Percentiles rank a stretch among this genome's conserved stretches.
Conservation (phyloP, 345 rosid genomes). For the Garcia nutans region DNA sequence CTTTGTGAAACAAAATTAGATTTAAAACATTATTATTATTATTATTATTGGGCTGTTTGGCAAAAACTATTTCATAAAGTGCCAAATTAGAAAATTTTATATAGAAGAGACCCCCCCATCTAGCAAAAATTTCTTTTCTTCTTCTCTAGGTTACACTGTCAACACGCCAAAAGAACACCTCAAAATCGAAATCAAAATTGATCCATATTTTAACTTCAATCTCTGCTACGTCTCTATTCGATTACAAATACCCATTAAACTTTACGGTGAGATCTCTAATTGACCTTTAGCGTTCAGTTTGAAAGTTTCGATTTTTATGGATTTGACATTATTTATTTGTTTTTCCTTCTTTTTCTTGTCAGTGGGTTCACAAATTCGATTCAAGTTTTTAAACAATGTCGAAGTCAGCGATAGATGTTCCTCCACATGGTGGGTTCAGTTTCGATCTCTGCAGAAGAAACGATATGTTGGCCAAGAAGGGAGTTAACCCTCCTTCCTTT, state of each 20-base stretch:
- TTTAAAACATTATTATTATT: too few relatives aligned
- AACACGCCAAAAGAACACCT: neutral
- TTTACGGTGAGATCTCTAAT: conserved; percentile 3
- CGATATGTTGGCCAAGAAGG: conserved; percentile 66
- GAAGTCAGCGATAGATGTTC: conserved; percentile 42
- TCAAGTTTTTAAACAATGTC: conserved; percentile 42
- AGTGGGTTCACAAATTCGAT: neutral
- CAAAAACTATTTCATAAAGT: neutral
- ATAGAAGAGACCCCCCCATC: neutral
- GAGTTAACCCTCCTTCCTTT: conserved; percentile 59
- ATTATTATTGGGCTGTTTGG: too few relatives aligned
- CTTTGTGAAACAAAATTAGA: too few relatives aligned
- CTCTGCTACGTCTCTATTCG: neutral
- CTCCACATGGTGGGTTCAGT: conserved; percentile 73
- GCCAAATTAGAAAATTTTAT: neutral
- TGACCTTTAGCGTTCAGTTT: neutral
- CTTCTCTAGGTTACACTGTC: neutral
- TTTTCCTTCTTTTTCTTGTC: neutral
- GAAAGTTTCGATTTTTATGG: neutral
- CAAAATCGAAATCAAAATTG: too few relatives aligned
- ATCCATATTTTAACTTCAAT: neutral
- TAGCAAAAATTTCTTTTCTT: conserved; percentile 5
- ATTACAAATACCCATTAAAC: neutral
- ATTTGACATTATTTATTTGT: neutral
- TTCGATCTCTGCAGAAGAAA: conserved; percentile 88